Base-by-base conservation (phyloP, 2,329 filamentous ascomycete species). In the Penicillium sp. region DNA sequence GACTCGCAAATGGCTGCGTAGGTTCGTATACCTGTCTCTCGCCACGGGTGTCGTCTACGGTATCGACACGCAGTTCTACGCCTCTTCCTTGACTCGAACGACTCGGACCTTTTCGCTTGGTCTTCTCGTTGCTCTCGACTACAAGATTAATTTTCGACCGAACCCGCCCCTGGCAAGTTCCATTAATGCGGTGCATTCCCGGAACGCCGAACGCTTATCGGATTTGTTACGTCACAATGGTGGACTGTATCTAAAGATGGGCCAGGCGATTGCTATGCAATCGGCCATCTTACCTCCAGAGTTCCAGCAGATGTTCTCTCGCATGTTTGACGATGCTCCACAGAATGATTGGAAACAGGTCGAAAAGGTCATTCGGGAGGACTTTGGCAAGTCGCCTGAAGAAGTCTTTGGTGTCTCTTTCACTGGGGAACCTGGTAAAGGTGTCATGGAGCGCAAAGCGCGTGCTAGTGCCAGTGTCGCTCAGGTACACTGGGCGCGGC, bases 251-350 rank as follows among this genome's bases (percentile, higher is more conserved):
- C 81, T 97, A 69, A 99, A 99, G 81, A 97, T 99, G 54, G 94
- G 94, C 0, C 94, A 99, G 79, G 94, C 94, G 4, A 93, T 99
- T 63, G 94, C 93, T 13, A 97, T 97, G 94, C 94, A 99, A 80
- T 93, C 90, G 63, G 93, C 93, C 0, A 87, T 97, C 23, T 77
- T 99, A 58, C 94, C 94, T 23, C 90, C 92, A 0, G 92, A 96
- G 74, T 97, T 97, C 66, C 92, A 96, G 78, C 87, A 88, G 67
- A 97, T 97, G 92, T 99, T 99, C 70, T 82, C 88, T 19, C 84
- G 89, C 67, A 97, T 99, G 91, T 99, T 97, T 71, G 94, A 97
- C 71, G 93, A 97, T 77, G 94, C 94, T 59, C 92, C 93, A 33
- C 92, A 97, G 79, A 94, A 96, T 70, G 81, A 83, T 37, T 97